phyloP scores from a whole-genome alignment of 164 flowering plant species.

The Piper longum region DNA sequence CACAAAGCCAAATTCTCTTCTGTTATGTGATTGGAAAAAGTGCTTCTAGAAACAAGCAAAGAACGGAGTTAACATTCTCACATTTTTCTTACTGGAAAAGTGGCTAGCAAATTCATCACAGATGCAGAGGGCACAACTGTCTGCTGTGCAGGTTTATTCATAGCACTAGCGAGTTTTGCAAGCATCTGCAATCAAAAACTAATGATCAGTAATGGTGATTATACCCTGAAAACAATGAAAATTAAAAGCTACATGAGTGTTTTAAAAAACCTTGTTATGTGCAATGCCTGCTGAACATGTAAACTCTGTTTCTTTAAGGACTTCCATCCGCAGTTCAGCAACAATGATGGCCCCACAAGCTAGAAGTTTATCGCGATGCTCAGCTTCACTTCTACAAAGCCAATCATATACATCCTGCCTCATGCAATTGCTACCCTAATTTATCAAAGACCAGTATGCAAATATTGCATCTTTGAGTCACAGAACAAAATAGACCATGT shows the following conservation, averaged over 20 bases:
- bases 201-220: not conserved
- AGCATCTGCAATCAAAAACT: conserved; percentile 52
- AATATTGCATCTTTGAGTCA: too few species aligned
- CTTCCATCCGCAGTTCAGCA: conserved; percentile 76
- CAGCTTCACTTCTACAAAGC: conserved; percentile 52
- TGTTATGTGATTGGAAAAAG: not conserved
- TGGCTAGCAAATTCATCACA: conserved; percentile 48
- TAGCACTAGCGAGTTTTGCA: conserved; percentile 84
- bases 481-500: too few species aligned
- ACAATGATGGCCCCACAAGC: conserved; percentile 91
- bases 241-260: not conserved
- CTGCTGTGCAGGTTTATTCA: conserved; percentile 98
- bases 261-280: conserved; percentile 74
- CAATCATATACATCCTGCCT: conserved; percentile 47
- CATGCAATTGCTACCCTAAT: conserved; percentile 35
- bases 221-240: not conserved
- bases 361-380: conserved; percentile 63
- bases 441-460: too few species aligned
- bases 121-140: conserved; percentile 75
- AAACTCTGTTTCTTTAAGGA: conserved; percentile 65
- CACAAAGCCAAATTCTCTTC: not conserved
- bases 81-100: conserved; percentile 90
- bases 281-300: conserved; percentile 99
- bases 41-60: not conserved
- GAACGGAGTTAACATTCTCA: conserved; percentile 5